phyloP scores from a whole-genome alignment of 225 moss, liverwort and hornwort genomes.

The Straminergon stramineum region DNA sequence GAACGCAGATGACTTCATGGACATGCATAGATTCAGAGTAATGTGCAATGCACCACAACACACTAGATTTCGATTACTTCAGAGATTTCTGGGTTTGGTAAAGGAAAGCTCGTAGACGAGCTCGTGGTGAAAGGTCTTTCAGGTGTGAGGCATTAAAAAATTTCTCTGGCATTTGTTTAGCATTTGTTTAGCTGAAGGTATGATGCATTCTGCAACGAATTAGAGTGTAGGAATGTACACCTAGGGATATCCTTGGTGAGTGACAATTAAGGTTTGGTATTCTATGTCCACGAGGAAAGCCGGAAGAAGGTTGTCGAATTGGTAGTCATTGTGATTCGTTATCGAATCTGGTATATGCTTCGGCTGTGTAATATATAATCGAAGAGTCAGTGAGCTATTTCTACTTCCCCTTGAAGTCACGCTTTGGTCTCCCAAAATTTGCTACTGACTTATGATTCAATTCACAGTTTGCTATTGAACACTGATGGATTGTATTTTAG shows the following conservation, averaged over 20 bases:
- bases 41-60: not conserved
- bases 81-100: not conserved
- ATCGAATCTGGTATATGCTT: not conserved
- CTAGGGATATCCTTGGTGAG: not conserved
- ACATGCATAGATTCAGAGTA: not conserved
- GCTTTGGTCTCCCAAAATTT: no score
- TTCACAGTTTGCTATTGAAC: not conserved
- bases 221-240: not conserved
- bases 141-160: not conserved
- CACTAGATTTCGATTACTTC: not conserved
- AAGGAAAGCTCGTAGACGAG: not conserved
- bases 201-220: not conserved
- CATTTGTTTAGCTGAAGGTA: not conserved
- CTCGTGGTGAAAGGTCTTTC: not conserved
- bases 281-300: not conserved
- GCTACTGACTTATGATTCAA: not conserved
- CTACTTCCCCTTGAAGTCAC: no score
- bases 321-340: not conserved
- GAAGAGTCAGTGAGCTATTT: not conserved
- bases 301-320: not conserved
- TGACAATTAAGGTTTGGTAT: not conserved
- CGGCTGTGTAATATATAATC: conserved; percentile 6
- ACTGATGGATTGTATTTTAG: not conserved
- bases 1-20: conserved; percentile 9
- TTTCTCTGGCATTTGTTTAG: not conserved